Evolutionary conservation across 1,284 basidiomycete species (phyloP), one percentile per base, ranked within the genome.

Genomic region (Neolentinus lepideus): DNA sequence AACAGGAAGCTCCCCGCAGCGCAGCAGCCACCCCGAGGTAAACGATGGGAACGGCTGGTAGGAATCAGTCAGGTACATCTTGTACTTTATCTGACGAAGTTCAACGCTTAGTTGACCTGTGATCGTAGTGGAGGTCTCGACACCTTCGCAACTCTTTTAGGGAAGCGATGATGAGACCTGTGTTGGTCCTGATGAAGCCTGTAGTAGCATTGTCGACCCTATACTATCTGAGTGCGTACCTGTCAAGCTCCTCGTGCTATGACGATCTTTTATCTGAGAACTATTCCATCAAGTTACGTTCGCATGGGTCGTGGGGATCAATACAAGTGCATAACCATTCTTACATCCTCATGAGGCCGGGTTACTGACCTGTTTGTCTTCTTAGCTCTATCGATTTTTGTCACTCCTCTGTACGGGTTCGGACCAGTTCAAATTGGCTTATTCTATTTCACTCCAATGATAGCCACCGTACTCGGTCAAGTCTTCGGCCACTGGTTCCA

Each of bases 291-390:
- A 9, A 50, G 47, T 50, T n/a, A 50, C 47, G 22, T 50, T 50
- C 27, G 47, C 47, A 26, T 50, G 47, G 47, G 47, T 50, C 27
- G 47, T 50, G 4, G 47, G 47, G 3, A 50, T 50, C 47, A 50
- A 50, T 21, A 50, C 47, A 29, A 50, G 47, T 50, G 6, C 22
- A 25, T 50, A 26, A 25, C 24, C 27, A 8, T 21, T 50, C 12
- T 26, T 50, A 8, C 24, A 3, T 25, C 47, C 47, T 21, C 22
- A 10, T n/a, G 8, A 25, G 8, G 38, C 16, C 24, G 8, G 4
- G 22, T 24, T 11, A n/a, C 24, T 26, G 6, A 50, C 27, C 47
- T 11, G n/a, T n/a, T n/a, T n/a, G n/a, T n/a, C 22, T 25, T 8
- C 27, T 12, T 21, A 50, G 47, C 47, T 4, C 47, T 50, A 3